Evolutionary conservation across 139 green algal species (phyloP), one percentile per base, ranked within the genome.

Genomic region (Edaphochlamys debaryana): DNA sequence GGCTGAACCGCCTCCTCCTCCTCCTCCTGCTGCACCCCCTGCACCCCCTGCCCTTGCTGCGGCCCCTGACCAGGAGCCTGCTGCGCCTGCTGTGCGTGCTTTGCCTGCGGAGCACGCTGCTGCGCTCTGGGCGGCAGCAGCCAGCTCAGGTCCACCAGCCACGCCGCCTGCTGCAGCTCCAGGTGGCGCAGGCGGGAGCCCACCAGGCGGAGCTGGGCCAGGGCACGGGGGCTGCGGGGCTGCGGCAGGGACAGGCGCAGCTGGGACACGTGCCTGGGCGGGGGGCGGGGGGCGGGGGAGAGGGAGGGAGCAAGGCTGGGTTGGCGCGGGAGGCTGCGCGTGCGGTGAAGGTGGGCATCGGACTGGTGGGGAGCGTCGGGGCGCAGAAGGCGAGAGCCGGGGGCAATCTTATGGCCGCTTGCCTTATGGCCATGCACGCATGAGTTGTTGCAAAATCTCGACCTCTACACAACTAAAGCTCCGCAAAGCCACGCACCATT

Each of bases 121-220:
- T 50, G 63, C 42, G n/a, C n/a, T n/a, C n/a, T n/a, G 45, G 11
- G 45, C 11, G 7, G 34, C 38, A 41, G 63, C 45, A 82, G 41
- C 58, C 67, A 82, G n/a, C 0, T 32, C 7, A 82, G 76, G n/a
- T 82, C 62, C 20, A 4, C 27, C 63, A 82, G 27, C 76, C 63
- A 73, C 38, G 52, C 27, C 37, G 64, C 81, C 30, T 15, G 42
- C 32, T 27, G 8, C 41, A 89, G 38, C 72, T 84, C 38, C 42
- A 89, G 79, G 58, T 89, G 85, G 8, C 1, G 19, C 54, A 89
- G 54, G 9, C 70, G 66, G 20, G 52, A 23, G 9, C 23, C 45
- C n/a, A 89, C 72, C 29, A 75, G 52, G 3, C 38, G 38, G 27
- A 89, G 70, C 72, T 86, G 78, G 45, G 22, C 19, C 4, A 88